Evolutionary conservation across 768 basidiomycete species (phyloP).

Genomic region (Termitomyces heimii): DNA sequence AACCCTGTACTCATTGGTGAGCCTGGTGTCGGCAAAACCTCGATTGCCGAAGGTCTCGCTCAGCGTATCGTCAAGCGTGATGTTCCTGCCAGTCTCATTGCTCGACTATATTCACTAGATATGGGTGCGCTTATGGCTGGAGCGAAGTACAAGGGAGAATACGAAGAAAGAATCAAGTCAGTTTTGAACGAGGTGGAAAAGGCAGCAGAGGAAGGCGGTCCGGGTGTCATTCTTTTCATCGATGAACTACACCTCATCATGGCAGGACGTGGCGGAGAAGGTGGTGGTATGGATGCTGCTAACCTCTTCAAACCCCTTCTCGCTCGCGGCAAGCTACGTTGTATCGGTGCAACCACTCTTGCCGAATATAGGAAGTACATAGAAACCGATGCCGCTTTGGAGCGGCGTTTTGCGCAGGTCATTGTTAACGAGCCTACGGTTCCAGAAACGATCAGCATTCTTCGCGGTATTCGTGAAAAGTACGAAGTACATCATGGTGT

Average conservation of each 20-base stretch:
- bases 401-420: constrained; percentile 91
- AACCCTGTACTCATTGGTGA: constrained; percentile 97
- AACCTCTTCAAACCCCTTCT: constrained; percentile 91
- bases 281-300: constrained; percentile 90
- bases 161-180: constrained; percentile 92
- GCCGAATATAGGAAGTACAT: constrained; percentile 92
- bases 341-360: constrained; percentile 90
- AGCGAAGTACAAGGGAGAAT: constrained; percentile 90
- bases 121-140: constrained; percentile 96
- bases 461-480: constrained; percentile 91
- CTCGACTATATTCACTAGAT: constrained; percentile 79
- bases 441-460: constrained; percentile 84
- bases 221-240: constrained; percentile 86
- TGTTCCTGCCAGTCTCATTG: constrained; percentile 70
- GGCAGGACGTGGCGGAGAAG: constrained; percentile 77
- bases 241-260: constrained; percentile 95
- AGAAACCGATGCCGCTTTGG: constrained; percentile 87
- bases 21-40: constrained; percentile 93
- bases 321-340: constrained; percentile 70
- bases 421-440: constrained; percentile 89
- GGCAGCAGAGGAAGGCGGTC: constrained; percentile 65
- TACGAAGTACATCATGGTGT: constrained; percentile 94
- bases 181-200: constrained; percentile 94
- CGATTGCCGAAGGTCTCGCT: constrained; percentile 92
- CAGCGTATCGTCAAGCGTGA: constrained; percentile 94